Evolutionary conservation across 2,329 filamentous ascomycete species (phyloP), one percentile per base, ranked within the genome.

Genomic region (Aspergillus hiratsukae): DNA sequence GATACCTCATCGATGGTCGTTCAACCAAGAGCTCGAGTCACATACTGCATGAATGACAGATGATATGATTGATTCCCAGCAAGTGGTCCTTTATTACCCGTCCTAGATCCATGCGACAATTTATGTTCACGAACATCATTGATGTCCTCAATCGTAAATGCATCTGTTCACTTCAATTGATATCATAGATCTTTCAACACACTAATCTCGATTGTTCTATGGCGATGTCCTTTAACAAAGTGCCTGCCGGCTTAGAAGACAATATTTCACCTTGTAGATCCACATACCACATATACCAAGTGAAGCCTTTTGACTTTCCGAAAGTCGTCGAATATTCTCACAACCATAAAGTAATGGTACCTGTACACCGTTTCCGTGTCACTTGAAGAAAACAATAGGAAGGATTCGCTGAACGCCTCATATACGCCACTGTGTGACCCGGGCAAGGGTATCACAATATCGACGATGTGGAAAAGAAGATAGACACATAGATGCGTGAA

Each of bases 401-500:
- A 55, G 23, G 14, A 40, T 37, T 52, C 54, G 41, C 53, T 51
- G 28, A 65, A 66, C 64, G 60, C 63, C 63, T 51, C 55, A 51
- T 55, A 59, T 60, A 60, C 63, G 61, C 57, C 61, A 60, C 57
- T 58, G 54, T 64, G 61, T 63, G 58, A 65, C 60, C 64, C 64
- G 62, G 52, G 58, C 60, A 58, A 49, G 58, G 61, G 58, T 66
- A 64, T 65, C 63, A 64, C 63, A 66, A 61, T 40, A 59, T 60
- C 55, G 51, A 61, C 60, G 28, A 41, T 11, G 52, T 27, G 21
- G 48, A 55, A 53, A 58, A 48, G 55, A 51, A 46, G 57, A 52
- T 56, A 54, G 55, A 57, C 45, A 55, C 48, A 61, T 55, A 55
- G 54, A 60, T 59, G 50, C 58, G 49, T 61, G 51, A 53, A n/a